These are phyloP conservation scores for Tolypocladium tropicale DNA, from an alignment of 2,329 filamentous ascomycete species.

Conservation along the genomic window DNA sequence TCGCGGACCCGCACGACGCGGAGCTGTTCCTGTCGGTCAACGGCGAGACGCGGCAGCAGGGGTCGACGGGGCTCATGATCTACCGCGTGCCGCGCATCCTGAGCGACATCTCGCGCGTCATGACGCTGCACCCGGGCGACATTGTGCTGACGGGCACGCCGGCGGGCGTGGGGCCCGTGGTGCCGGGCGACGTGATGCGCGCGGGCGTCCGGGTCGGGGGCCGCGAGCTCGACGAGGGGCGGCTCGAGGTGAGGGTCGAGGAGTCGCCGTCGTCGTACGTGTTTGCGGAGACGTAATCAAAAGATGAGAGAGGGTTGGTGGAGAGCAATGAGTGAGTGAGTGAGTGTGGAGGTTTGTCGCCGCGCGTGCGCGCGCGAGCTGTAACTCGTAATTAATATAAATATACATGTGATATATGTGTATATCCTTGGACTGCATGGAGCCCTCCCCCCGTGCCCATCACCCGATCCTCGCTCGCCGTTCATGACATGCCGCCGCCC, in stretches of 20 bases:
- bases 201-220: slow-evolving; percentile 73
- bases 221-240: slow-evolving; percentile 74
- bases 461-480: background rate
- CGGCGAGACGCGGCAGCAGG: slow-evolving; percentile 64
- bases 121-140: slow-evolving; percentile 87
- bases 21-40: slow-evolving; percentile 84
- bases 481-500: background rate
- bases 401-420: too few relatives aligned
- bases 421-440: slow-evolving; percentile 1
- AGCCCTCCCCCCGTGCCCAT: background rate
- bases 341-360: background rate
- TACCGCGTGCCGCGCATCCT: slow-evolving; percentile 82
- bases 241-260: slow-evolving; percentile 72
- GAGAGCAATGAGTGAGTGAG: background rate
- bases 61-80: slow-evolving; percentile 89
- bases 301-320: too few relatives aligned
- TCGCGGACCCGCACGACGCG: slow-evolving; percentile 79
- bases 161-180: slow-evolving; percentile 83
- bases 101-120: slow-evolving; percentile 86
- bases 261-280: slow-evolving; percentile 69
- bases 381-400: too few relatives aligned
- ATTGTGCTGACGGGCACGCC: slow-evolving; percentile 94
- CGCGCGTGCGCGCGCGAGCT: slow-evolving; percentile 1
- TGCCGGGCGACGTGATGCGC: slow-evolving; percentile 76
- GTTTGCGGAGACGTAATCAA: slow-evolving; percentile 67